Conservation (phyloP, 495 filamentous ascomycete species). For the Sphaerosporella brunnea region DNA sequence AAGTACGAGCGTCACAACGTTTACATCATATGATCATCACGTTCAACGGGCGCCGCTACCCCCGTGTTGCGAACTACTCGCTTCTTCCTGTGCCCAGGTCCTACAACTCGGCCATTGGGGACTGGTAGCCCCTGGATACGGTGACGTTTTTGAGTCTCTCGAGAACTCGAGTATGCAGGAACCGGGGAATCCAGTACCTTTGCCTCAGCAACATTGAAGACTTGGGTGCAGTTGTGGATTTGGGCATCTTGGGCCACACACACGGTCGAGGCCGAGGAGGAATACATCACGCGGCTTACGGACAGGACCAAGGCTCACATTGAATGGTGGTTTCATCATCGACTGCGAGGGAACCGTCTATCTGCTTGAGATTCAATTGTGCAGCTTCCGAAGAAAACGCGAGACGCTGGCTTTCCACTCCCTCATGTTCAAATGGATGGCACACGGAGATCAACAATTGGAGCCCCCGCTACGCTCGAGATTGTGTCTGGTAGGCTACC, state of each 20-base stretch:
- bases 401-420: constrained; percentile 99
- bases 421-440: constrained; percentile 94
- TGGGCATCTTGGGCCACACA: constrained; percentile 95
- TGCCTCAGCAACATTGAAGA: constrained; percentile 99
- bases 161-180: constrained; percentile 97
- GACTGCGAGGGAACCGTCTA: constrained; percentile 94
- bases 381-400: constrained; percentile 99
- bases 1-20: constrained; percentile 99
- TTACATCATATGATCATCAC: constrained; percentile 96
- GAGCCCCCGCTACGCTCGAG: constrained; percentile 47
- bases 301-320: constrained; percentile 99
- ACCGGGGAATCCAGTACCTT: constrained; percentile 87
- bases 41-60: constrained; percentile 99
- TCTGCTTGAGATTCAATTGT: constrained; percentile 96
- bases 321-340: constrained; percentile 99
- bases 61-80: constrained; percentile 93
- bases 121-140: constrained; percentile 99
- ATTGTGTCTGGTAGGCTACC: constrained; percentile 43
- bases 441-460: constrained; percentile 88
- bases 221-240: constrained; percentile 90
- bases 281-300: constrained; percentile 99
- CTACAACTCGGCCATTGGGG: constrained; percentile 69
- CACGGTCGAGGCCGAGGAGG: constrained; percentile 86
- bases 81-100: constrained; percentile 87
- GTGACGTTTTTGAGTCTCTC: constrained; percentile 98